Conservation (phyloP, 192 early-diverging fungal genomes). For the Jimgerdemannia lactiflua region DNA sequence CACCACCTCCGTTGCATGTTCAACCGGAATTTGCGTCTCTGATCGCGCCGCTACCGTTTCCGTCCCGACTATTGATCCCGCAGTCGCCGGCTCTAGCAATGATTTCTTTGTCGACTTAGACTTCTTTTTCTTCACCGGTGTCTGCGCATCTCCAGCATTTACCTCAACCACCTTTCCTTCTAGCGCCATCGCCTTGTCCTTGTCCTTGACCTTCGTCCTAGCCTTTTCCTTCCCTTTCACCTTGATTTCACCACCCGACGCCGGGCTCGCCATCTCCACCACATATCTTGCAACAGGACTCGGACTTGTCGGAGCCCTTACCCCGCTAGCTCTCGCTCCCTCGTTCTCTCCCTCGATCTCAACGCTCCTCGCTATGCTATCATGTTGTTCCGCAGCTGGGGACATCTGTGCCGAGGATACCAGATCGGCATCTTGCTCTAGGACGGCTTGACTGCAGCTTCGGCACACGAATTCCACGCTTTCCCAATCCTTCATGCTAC, state of each 20-base stretch:
- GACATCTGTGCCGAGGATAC: constrained; percentile 21
- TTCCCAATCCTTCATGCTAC: constrained; percentile 38
- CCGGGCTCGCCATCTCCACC: background rate
- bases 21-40: background rate
- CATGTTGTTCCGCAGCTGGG: constrained; percentile 20
- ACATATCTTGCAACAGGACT: background rate
- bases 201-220: constrained; percentile 3
- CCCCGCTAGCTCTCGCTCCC: background rate
- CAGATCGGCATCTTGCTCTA: constrained; percentile 4
- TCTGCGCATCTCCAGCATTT: background rate
- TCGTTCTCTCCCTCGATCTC: background rate
- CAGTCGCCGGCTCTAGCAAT: no score
- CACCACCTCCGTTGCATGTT: background rate
- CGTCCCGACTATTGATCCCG: background rate
- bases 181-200: background rate
- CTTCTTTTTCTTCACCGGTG: background rate
- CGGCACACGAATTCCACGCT: constrained; percentile 47
- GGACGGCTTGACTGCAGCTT: constrained; percentile 27
- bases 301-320: background rate
- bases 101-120: background rate
- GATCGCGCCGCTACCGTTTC: background rate
- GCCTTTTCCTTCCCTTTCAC: constrained; percentile 4
- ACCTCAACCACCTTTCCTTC: background rate
- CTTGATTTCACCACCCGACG: background rate
- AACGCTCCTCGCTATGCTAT: background rate